Evolutionary conservation across 345 rosid species (phyloP).

Genomic region (Zanthoxylum bungeanum): DNA sequence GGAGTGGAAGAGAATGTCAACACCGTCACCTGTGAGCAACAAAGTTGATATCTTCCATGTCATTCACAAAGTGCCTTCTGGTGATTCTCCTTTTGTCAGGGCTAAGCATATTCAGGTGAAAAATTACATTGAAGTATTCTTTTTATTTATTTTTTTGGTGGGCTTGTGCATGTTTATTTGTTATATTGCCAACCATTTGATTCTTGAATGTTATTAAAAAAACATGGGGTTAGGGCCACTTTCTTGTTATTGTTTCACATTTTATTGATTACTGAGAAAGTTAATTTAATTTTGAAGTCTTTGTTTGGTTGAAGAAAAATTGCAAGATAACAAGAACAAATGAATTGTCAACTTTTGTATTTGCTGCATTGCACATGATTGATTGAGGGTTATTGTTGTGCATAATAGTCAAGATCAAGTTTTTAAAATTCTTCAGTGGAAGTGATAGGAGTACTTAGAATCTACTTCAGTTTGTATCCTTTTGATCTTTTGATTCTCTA

Average conservation of each 20-base stretch:
- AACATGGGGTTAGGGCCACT: background rate
- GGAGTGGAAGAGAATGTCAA: conserved; percentile 14
- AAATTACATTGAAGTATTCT: too few species aligned
- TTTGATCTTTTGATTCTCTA: background rate
- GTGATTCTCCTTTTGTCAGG: conserved; percentile 79
- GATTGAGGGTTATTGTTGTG: background rate
- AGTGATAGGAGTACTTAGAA: background rate
- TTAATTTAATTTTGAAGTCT: background rate
- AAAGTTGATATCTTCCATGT: conserved; percentile 50
- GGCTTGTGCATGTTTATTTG: background rate
- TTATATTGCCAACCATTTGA: background rate
- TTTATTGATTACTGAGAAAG: background rate
- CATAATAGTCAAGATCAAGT: background rate
- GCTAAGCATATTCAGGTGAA: conserved; percentile 81
- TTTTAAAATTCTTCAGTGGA: background rate
- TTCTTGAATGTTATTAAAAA: background rate
- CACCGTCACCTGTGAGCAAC: conserved; percentile 30
- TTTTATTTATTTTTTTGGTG: background rate
- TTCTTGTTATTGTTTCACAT: background rate
- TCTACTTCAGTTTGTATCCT: background rate
- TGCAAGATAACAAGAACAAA: background rate
- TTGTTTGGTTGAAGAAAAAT: conserved; percentile 1
- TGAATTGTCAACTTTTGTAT: background rate
- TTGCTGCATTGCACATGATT: background rate
- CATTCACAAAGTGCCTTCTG: conserved; percentile 70